Base-by-base conservation (phyloP, 805 yeast species). In the Pichia thaimueangensis region DNA sequence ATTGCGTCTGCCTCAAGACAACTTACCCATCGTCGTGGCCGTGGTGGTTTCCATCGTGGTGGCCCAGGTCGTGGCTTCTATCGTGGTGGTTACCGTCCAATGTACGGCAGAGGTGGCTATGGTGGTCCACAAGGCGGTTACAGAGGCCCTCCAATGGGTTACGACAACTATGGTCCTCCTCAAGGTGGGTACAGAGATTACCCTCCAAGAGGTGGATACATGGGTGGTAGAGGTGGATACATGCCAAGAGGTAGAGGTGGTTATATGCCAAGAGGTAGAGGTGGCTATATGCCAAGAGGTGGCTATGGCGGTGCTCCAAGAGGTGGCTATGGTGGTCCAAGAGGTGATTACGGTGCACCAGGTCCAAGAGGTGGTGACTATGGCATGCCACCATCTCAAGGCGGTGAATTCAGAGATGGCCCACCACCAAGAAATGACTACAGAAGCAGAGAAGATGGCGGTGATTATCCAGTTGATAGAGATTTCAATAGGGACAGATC, bases 401-500 rank as follows among this genome's bases (percentile, higher is more conserved):
- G 43, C n/a, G 30, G 22, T 35, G 69, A 64, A 33, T 64, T 55
- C 58, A 48, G 55, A 45, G 57, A 53, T 41, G 42, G 47, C 20
- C 46, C 53, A 24, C 50, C 49, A 28, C 58, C 69, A 52, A 53
- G 67, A 34, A 64, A 60, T 29, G 66, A 64, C n/a, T 58, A 56
- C 47, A 54, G 61, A 45, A 51, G 57, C 54, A 55, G 60, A 42
- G 59, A 56, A 34, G 54, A 43, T 38, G 52, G 45, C 15, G 45
- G 45, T 37, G 48, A 44, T 30, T 48, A 48, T 35, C 47, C 42
- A 36, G 56, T 57, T 57, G 69, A 78, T 45, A 68, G 73, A 53
- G 79, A 72, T 39, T 70, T 71, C 60, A 76, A 73, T 53, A 73
- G 84, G 61, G 84, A 79, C 62, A 80, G 87, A 75, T 80, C 88